Evolutionary conservation across 148 eudicot species (phyloP), one percentile per base, ranked within the genome.

Genomic region (Silene latifolia): DNA sequence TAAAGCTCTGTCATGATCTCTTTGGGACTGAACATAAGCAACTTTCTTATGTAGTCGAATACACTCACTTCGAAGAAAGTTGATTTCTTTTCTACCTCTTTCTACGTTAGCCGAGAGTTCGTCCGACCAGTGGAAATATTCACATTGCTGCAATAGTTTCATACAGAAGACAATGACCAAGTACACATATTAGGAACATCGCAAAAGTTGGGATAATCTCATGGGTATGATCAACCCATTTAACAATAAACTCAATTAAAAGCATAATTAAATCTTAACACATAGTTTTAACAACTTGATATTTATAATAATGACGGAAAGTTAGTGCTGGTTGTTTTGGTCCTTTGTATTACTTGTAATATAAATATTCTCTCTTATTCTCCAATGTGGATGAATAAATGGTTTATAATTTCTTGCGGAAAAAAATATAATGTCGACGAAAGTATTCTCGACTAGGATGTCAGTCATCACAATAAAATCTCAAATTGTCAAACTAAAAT

Each of bases 91-190:
- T 65, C 73, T 66, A 80, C 79, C 63, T 73, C 86, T 84, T 63
- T 81, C 84, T 73, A 81, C 8, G 57, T 69, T 79, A 63, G 76
- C 72, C 46, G 81, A 27, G 25, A 73, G 44, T 69, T 84, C 84
- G 73, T 84, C 86, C 53, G 83, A 78, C 86, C 86, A 84, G 20
- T 66, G 82, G 67, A 84, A 75, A 72, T 67, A 84, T 63, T 84
- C 84, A 53, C 86, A 84, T 81, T 81, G 82, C 86, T 84, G 84
- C 77, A 72, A 23, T 67, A 24, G 27, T 73, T 62, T 47, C 44
- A 61, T 25, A 48, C 64, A 53, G 29, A 9, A 72, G 20, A 72
- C 19, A 24, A 71, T 46, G 58, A 72, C n/a, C 27, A 69, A 53
- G 53, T 61, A 25, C 25, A 75, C 18, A 76, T 51, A 12, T 51